Evolutionary conservation across 2,329 filamentous ascomycete genomes (phyloP).

Genomic region (Colletotrichum sojae): DNA sequence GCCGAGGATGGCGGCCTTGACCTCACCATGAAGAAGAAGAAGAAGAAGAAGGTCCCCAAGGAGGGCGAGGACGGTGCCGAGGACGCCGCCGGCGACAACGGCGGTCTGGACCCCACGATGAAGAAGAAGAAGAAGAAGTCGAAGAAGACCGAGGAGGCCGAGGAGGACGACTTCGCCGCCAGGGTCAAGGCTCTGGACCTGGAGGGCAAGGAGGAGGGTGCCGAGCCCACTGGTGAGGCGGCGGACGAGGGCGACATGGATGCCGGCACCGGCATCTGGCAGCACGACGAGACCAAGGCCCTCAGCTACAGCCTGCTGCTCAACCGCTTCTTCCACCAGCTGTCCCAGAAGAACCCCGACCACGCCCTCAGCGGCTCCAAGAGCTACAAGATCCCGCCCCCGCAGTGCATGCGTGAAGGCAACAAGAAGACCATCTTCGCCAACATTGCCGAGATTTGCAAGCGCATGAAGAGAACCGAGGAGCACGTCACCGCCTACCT

Average conservation of each 20-base stretch:
- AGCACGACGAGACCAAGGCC: constrained; percentile 81
- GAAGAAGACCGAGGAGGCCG: constrained; percentile 68
- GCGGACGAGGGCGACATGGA: constrained; percentile 83
- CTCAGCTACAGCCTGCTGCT: constrained; percentile 91
- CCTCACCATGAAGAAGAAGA: constrained; percentile 78
- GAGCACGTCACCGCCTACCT: constrained; percentile 89
- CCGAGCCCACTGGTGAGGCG: constrained; percentile 63
- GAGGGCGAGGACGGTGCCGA: constrained; percentile 69
- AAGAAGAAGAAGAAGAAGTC: constrained; percentile 89
- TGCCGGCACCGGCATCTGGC: constrained; percentile 91
- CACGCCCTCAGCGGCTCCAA: constrained; percentile 89
- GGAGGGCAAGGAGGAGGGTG: constrained; percentile 77
- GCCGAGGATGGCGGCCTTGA: constrained; percentile 71
- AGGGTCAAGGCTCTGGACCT: constrained; percentile 75
- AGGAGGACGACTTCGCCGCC: constrained; percentile 74
- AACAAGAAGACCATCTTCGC: constrained; percentile 99
- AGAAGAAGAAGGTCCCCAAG: constrained; percentile 77
- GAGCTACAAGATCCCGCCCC: constrained; percentile 99
- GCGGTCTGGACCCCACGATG: constrained; percentile 71
- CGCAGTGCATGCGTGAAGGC: constrained; percentile 98
- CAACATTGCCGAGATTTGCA: constrained; percentile 99
- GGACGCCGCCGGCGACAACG: constrained; percentile 62
- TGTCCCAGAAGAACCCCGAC: constrained; percentile 97
- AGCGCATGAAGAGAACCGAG: constrained; percentile 98
- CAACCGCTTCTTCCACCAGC: constrained; percentile 92